Percentiles rank a stretch among this genome's conserved stretches.
Conservation (phyloP, 306 rosid species). For the Lathyrus aphaca region DNA sequence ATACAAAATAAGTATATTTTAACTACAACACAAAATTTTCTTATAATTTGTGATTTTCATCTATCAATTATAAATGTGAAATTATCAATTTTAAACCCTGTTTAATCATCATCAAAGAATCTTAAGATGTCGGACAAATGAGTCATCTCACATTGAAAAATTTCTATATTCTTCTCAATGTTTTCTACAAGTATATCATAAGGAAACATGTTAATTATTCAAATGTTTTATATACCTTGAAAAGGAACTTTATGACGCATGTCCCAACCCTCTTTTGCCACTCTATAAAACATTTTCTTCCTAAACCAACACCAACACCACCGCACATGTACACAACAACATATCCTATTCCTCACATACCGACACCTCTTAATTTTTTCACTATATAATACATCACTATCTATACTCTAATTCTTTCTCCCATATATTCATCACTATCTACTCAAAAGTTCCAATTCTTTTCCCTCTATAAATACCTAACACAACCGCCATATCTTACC, state of each 20-base stretch:
- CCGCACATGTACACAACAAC: neutral
- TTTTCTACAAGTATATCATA: neutral
- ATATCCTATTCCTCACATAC: slow-evolving; percentile 10
- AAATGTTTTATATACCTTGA: slow-evolving; percentile 12
- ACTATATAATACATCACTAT: slow-evolving; percentile 19
- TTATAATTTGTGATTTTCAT: too few species aligned
- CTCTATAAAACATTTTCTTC: slow-evolving; percentile 43
- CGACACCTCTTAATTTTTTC: slow-evolving; percentile 7
- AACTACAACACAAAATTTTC: too few species aligned
- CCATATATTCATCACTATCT: slow-evolving; percentile 10
- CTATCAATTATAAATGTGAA: too few species aligned
- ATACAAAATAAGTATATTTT: too few species aligned
- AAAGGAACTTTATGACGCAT: slow-evolving; percentile 38
- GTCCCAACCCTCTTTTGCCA: slow-evolving; percentile 48
- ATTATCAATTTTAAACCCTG: too few species aligned
- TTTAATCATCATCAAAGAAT: too few species aligned
- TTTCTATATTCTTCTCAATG: neutral
- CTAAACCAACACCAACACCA: neutral
- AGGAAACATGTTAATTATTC: neutral
- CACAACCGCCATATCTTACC: neutral
- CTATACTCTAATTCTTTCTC: neutral
- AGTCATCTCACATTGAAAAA: too few species aligned
- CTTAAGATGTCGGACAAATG: too few species aligned
- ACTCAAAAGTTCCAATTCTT: neutral
- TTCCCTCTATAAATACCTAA: slow-evolving; percentile 1